Conservation (phyloP, 2,329 filamentous ascomycete genomes). For the Fusarium graminum region DNA sequence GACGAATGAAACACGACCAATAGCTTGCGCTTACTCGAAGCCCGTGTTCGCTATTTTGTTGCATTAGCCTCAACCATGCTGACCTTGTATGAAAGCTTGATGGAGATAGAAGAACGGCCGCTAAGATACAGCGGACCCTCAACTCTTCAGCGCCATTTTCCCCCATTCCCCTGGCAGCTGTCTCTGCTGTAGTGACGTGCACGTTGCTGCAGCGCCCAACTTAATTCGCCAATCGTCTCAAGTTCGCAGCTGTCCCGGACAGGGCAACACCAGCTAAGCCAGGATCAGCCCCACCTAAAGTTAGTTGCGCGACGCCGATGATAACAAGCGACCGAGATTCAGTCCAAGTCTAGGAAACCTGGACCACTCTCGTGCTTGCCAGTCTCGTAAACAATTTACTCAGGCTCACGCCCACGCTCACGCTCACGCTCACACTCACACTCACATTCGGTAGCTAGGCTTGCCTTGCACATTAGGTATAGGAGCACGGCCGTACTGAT, state of each 20-base stretch:
- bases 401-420: not conserved
- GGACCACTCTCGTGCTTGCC: slow-evolving; percentile 14
- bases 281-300: slow-evolving; percentile 24
- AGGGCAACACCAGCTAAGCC: slow-evolving; percentile 31
- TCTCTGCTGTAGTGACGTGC: slow-evolving; percentile 36
- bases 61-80: slow-evolving; percentile 1
- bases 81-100: slow-evolving; percentile 5
- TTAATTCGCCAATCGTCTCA: slow-evolving; percentile 39
- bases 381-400: slow-evolving; percentile 1
- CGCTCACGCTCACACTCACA: not conserved
- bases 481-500: slow-evolving; percentile 17
- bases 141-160: slow-evolving; percentile 10
- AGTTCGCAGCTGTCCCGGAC: slow-evolving; percentile 32
- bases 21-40: not conserved
- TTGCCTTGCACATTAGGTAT: slow-evolving; percentile 7
- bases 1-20: slow-evolving; percentile 14
- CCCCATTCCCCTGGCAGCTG: slow-evolving; percentile 3
- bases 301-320: slow-evolving; percentile 25
- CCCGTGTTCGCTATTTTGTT: not conserved
- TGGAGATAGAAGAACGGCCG: slow-evolving; percentile 23
- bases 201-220: slow-evolving; percentile 27
- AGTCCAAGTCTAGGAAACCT: slow-evolving; percentile 28
- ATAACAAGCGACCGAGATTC: slow-evolving; percentile 31
- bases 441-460: not conserved
- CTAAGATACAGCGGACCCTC: slow-evolving; percentile 31